Evolutionary conservation across 306 rosid species (phyloP), one percentile per base, ranked within the genome.

Genomic region (Cicer chorassanicum): DNA sequence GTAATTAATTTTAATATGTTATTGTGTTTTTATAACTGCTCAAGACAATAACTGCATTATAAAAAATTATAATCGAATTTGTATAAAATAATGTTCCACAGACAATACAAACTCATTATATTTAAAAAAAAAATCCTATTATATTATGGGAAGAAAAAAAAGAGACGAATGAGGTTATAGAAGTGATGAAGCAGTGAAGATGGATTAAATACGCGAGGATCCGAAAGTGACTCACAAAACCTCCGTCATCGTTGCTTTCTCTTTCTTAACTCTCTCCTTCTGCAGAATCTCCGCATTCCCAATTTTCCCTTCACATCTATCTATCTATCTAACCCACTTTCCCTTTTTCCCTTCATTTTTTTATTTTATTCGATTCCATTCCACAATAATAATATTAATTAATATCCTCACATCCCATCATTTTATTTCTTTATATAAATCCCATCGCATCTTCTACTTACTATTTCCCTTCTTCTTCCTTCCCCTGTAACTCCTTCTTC

Each of bases 191-290:
- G 70, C 53, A 44, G 54, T 46, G 42, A 69, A 1, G 60, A 48
- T 10, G 61, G 87, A 82, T 80, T 42, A 66, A 84, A 88, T 84
- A 93, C 75, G 97, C 92, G 97, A 90, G 86, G 86, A 85, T 87
- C 68, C 88, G 97, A 80, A 71, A 38, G 85, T 68, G 89, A 79
- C 83, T 74, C 83, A n/a, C 2, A 13, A 68, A 76, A 75, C 69
- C 81, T 77, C 71, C 85, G 60, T 74, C 86, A 57, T 80, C 79
- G 81, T 59, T 85, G 72, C 71, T 68, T 36, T 53, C 44, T 39
- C 60, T 24, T 24, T 73, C 12, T 24, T 24, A 24, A 24, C 34
- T 53, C 50, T 14, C 74, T 10, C 54, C 6, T 4, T 8, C 68
- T 78, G 74, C 38, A 87, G 91, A 89, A 87, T 89, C 93, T 87